Conservation (phyloP, 257 asterid genomes). For the Salvia miltiorrhiza region DNA sequence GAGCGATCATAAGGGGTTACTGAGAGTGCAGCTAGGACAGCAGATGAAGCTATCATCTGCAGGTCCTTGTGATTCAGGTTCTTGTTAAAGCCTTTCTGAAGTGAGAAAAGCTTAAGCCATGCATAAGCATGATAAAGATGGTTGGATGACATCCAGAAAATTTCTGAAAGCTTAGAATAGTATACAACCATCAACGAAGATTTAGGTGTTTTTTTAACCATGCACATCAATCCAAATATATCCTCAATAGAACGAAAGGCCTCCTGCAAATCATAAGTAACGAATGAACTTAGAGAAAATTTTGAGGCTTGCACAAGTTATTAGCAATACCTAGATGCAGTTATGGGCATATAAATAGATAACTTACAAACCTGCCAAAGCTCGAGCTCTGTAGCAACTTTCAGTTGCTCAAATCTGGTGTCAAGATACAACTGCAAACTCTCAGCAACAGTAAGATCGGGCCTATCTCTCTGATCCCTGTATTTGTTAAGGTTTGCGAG, state of each 20-base stretch:
- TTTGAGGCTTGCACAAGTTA: not conserved
- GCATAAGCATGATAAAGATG: conserved; percentile 96
- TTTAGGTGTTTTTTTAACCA: conserved; percentile 87
- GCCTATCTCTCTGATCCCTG: conserved; percentile 91
- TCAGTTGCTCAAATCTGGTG: conserved; percentile 89
- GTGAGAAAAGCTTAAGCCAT: conserved; percentile 91
- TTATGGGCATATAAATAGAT: not conserved
- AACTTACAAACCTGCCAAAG: conserved; percentile 84
- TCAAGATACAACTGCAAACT: conserved; percentile 87
- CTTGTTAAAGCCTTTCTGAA: conserved; percentile 80
- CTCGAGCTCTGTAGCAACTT: conserved; percentile 86
- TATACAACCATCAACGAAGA: conserved; percentile 79
- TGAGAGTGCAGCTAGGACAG: conserved; percentile 80
- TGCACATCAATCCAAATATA: conserved; percentile 77
- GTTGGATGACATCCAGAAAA: conserved; percentile 85
- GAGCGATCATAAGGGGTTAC: conserved; percentile 74
- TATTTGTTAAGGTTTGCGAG: conserved; percentile 89
- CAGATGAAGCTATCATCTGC: conserved; percentile 39
- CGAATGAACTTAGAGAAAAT: not conserved
- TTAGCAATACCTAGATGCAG: not conserved
- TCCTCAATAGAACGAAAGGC: conserved; percentile 94
- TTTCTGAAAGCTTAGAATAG: conserved; percentile 82
- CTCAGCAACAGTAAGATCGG: conserved; percentile 86
- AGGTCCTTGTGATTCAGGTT: conserved; percentile 86
- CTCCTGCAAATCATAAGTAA: conserved; percentile 46